These are phyloP conservation scores for Diddensiella santjacobensis DNA, from an alignment of 805 yeast species.

Conservation along the genomic window DNA sequence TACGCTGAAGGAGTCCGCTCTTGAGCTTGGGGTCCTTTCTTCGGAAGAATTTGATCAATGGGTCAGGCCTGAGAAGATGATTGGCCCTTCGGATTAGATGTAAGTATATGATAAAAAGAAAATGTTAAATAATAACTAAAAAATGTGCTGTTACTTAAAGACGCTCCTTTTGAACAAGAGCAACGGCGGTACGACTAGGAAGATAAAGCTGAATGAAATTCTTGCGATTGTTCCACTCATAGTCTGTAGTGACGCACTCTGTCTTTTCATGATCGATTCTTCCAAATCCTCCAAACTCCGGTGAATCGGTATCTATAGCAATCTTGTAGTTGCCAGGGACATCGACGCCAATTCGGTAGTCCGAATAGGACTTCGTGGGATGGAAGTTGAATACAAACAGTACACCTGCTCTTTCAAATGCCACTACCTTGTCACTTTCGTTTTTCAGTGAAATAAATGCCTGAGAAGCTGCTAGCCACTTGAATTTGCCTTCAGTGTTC, in stretches of 20 bases:
- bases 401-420: constrained; percentile 81
- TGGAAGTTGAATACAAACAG: constrained; percentile 88
- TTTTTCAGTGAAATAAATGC: constrained; percentile 87
- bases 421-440: constrained; percentile 84
- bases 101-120: too few relatives aligned
- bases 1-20: constrained; percentile 90
- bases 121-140: too few relatives aligned
- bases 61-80: constrained; percentile 98
- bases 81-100: constrained; percentile 64
- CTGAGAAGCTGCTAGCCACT: constrained; percentile 68
- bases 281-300: constrained; percentile 74
- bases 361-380: constrained; percentile 76
- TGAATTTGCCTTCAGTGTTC: constrained; percentile 60
- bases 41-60: constrained; percentile 89
- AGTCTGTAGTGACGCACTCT: constrained; percentile 65
- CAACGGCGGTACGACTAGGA: constrained; percentile 72
- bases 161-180: constrained; percentile 42
- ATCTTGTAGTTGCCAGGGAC: constrained; percentile 69
- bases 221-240: constrained; percentile 74
- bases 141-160: background rate
- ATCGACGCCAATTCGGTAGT: constrained; percentile 89
- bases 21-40: constrained; percentile 81
- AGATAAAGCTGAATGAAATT: constrained; percentile 74
- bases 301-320: constrained; percentile 69
- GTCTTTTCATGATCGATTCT: constrained; percentile 55